Conservation (phyloP, 441 rosid genomes). For the Kokia cookei region DNA sequence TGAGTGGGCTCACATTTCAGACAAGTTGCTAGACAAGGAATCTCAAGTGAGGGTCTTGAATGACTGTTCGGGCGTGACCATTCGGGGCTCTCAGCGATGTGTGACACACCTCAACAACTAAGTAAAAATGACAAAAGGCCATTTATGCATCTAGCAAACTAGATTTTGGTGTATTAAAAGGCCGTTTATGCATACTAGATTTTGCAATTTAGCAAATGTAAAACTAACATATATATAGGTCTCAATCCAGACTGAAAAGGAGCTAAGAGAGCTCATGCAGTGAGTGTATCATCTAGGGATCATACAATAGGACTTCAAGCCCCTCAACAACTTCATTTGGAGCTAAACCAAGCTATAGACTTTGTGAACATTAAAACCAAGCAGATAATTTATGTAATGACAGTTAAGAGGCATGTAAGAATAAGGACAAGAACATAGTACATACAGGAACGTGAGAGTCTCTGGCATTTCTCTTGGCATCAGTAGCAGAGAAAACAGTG, state of each 20-base stretch:
- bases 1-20: too few relatives aligned
- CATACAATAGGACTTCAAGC: background rate
- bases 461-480: slow-evolving; percentile 69
- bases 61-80: too few relatives aligned
- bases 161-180: background rate
- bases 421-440: background rate
- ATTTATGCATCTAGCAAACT: too few relatives aligned
- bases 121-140: too few relatives aligned
- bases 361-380: too few relatives aligned
- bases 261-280: background rate
- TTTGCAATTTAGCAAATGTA: background rate
- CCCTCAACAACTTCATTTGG: background rate
- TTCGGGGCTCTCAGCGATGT: too few relatives aligned
- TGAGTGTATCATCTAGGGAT: background rate
- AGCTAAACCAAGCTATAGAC: too few relatives aligned
- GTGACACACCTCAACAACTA: too few relatives aligned
- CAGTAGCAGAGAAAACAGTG: slow-evolving; percentile 72
- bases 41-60: too few relatives aligned
- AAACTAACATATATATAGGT: background rate
- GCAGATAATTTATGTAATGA: too few relatives aligned
- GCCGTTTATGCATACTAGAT: background rate
- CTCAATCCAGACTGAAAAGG: background rate
- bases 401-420: background rate
- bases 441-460: slow-evolving; percentile 74
- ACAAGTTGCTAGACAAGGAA: too few relatives aligned